Conservation (phyloP, 805 yeast genomes). For the Metschnikowia colocasiae region DNA sequence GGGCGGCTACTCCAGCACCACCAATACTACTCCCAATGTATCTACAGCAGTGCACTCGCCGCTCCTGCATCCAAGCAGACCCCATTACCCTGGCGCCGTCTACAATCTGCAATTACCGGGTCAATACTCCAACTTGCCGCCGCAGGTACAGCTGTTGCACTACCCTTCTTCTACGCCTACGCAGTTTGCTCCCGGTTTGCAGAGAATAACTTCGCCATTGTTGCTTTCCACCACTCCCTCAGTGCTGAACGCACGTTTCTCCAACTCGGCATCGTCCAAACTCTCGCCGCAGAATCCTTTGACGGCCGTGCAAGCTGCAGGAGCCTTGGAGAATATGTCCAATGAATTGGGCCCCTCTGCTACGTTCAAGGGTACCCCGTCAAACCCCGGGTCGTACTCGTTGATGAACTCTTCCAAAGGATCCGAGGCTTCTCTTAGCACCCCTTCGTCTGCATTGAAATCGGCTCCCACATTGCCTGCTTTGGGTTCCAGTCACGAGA, state of each 20-base stretch:
- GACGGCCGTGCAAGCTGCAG: conserved; percentile 38
- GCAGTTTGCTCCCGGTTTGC: conserved; percentile 63
- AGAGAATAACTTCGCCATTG: conserved; percentile 62
- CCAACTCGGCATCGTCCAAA: conserved; percentile 12
- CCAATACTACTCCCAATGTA: background rate
- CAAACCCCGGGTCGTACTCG: conserved; percentile 21
- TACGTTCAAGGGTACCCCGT: conserved; percentile 28
- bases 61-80: conserved; percentile 12
- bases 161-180: conserved; percentile 69
- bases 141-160: conserved; percentile 51
- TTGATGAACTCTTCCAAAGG: conserved; percentile 24
- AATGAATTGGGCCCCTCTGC: conserved; percentile 44
- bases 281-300: conserved; percentile 14
- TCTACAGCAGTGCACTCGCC: conserved; percentile 14
- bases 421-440: conserved; percentile 22
- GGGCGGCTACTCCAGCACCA: conserved; percentile 1
- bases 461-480: conserved; percentile 34
- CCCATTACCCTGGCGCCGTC: conserved; percentile 10
- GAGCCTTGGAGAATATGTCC: conserved; percentile 43
- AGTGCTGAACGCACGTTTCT: conserved; percentile 37
- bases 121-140: conserved; percentile 22
- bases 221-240: conserved; percentile 50
- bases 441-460: conserved; percentile 37
- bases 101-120: conserved; percentile 15
- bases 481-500: conserved; percentile 16